Evolutionary conservation across 1,284 basidiomycete species (phyloP).

Genomic region (Fomes fomentarius): DNA sequence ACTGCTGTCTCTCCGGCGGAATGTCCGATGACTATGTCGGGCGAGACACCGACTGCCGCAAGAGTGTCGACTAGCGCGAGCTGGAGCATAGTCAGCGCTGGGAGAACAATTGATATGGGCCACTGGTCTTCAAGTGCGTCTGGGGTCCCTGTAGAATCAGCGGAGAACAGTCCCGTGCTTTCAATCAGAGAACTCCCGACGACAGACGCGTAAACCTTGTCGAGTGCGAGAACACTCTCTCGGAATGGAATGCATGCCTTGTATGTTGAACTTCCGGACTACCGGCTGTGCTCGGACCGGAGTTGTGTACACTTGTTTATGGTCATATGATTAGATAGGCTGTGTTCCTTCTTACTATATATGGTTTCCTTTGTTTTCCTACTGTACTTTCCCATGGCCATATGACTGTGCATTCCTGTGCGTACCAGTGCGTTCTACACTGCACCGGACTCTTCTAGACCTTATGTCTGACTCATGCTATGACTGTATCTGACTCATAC

Average conservation of each 20-base stretch:
- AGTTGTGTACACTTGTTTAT: no score
- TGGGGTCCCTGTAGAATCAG: not conserved
- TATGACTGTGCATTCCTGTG: no score
- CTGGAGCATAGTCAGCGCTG: constrained; percentile 45
- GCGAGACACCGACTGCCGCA: constrained; percentile 35
- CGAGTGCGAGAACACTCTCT: constrained; percentile 38
- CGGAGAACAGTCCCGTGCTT: constrained; percentile 36
- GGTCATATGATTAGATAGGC: no score
- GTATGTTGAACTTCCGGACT: constrained; percentile 23
- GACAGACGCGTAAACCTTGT: constrained; percentile 32
- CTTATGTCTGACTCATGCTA: no score
- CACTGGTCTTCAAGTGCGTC: constrained; percentile 35
- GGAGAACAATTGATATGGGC: constrained; percentile 37
- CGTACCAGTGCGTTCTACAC: no score
- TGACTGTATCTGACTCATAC: no score
- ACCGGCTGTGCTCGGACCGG: no score
- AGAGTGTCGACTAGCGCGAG: constrained; percentile 47
- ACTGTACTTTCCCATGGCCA: no score
- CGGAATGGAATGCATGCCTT: constrained; percentile 38
- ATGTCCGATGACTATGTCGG: constrained; percentile 43
- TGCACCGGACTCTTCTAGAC: no score
- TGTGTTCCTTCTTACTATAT: no score
- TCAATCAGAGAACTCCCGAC: constrained; percentile 39
- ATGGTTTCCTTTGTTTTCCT: no score
- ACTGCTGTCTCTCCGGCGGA: constrained; percentile 47